Evolutionary conservation across 345 rosid species (phyloP).

Genomic region (Brassica juncea): DNA sequence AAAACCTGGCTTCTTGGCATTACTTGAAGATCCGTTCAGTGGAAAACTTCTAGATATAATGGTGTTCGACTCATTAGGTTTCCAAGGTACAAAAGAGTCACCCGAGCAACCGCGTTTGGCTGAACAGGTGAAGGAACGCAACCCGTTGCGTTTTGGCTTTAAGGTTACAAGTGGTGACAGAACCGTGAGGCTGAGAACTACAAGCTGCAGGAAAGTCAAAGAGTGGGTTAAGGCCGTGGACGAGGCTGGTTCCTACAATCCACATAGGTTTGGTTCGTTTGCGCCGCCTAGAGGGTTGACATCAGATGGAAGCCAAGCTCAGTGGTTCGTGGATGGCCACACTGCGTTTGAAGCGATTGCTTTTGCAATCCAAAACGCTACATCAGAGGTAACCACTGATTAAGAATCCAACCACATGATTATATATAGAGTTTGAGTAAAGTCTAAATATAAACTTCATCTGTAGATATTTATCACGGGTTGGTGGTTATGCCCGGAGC

Average conservation of each 20-base stretch:
- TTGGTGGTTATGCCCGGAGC: constrained; percentile 99
- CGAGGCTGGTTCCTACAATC: constrained; percentile 72
- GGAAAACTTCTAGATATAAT: constrained; percentile 73
- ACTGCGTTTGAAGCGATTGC: constrained; percentile 94
- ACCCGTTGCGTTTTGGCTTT: constrained; percentile 68
- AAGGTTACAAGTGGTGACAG: constrained; percentile 66
- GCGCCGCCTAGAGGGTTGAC: constrained; percentile 81
- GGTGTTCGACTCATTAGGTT: constrained; percentile 61
- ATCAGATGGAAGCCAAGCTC: constrained; percentile 88
- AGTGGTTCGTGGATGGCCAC: constrained; percentile 89
- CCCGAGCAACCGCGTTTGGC: constrained; percentile 51
- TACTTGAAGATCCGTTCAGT: constrained; percentile 74
- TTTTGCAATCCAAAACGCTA: constrained; percentile 74
- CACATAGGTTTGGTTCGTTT: constrained; percentile 79
- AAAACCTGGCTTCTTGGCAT: constrained; percentile 91
- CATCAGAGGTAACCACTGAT: constrained; percentile 62
- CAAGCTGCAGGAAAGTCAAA: constrained; percentile 61
- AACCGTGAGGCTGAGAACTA: constrained; percentile 58
- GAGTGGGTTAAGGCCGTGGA: constrained; percentile 78
- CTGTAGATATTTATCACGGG: constrained; percentile 89
- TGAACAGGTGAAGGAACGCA: constrained; percentile 61
- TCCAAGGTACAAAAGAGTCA: constrained; percentile 37
- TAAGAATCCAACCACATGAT: neutral
- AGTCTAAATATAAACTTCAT: neutral
- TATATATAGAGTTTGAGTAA: no score